These are phyloP conservation scores for Calvatia gigantea DNA, from an alignment of 768 basidiomycete genomes.

Conservation along the genomic window DNA sequence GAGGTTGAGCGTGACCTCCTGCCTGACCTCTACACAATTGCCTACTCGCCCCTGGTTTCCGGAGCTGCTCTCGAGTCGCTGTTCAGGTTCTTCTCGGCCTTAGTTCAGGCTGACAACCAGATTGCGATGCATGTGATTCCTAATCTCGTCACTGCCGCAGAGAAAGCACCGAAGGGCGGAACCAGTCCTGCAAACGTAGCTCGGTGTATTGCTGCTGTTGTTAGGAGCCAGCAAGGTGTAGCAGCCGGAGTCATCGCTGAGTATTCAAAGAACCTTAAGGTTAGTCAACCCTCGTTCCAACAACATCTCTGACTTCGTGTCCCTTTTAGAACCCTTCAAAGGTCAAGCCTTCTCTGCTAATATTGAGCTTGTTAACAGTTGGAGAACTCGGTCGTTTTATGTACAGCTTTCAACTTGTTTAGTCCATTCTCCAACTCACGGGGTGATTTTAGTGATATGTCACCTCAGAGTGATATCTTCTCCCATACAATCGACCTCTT, in stretches of 20 bases:
- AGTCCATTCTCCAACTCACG: not conserved
- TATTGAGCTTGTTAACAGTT: slow-evolving; percentile 82
- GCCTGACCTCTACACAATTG: slow-evolving; percentile 60
- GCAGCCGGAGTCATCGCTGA: slow-evolving; percentile 84
- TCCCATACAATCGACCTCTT: slow-evolving; percentile 70
- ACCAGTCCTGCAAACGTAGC: slow-evolving; percentile 70
- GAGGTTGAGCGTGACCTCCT: slow-evolving; percentile 72
- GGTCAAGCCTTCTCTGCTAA: slow-evolving; percentile 62
- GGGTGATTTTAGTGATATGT: slow-evolving; percentile 70
- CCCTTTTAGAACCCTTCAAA: slow-evolving; percentile 48
- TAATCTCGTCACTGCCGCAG: slow-evolving; percentile 60
- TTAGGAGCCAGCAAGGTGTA: slow-evolving; percentile 62
- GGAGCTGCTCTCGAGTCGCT: slow-evolving; percentile 79
- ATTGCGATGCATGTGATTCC: slow-evolving; percentile 82
- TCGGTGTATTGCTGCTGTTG: slow-evolving; percentile 81
- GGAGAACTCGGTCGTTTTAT: slow-evolving; percentile 92
- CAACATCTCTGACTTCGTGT: not conserved
- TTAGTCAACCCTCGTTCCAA: slow-evolving; percentile 19
- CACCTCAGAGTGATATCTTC: slow-evolving; percentile 77
- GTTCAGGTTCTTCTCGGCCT: slow-evolving; percentile 74
- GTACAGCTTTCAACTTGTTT: slow-evolving; percentile 36
- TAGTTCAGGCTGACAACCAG: slow-evolving; percentile 80
- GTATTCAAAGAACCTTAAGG: slow-evolving; percentile 81
- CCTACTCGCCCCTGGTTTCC: slow-evolving; percentile 77
- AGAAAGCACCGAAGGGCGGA: slow-evolving; percentile 60